Percentiles rank a stretch among this genome's conserved stretches.
Evolutionary conservation across 306 rosid species (phyloP).

Genomic region (Phaseolus lunatus): DNA sequence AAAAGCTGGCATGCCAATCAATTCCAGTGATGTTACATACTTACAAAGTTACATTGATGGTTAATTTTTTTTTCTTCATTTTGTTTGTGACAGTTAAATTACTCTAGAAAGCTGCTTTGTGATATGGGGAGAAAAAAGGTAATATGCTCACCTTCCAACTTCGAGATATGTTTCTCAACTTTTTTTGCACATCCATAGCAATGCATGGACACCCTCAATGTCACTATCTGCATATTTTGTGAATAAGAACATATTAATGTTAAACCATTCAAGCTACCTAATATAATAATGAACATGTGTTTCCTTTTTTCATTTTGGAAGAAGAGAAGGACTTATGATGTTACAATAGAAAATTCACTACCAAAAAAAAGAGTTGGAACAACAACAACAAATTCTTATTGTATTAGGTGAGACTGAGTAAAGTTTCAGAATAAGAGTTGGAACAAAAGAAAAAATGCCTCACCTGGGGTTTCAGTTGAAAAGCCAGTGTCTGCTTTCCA

Average conservation of each 20-base stretch:
- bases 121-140: not conserved
- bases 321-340: not conserved
- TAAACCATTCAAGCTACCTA: not conserved
- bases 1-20: not conserved
- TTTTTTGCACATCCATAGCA: slow-evolving; percentile 93
- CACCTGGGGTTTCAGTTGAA: slow-evolving; percentile 90
- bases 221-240: slow-evolving; percentile 69
- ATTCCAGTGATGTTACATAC: not conserved
- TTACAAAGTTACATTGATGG: not conserved
- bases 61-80: not conserved
- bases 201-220: slow-evolving; percentile 89
- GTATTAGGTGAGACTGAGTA: not conserved
- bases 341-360: slow-evolving; percentile 5
- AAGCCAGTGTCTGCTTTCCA: slow-evolving; percentile 87
- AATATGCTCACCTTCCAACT: slow-evolving; percentile 71
- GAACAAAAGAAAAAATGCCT: not conserved
- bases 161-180: slow-evolving; percentile 86
- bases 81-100: slow-evolving; percentile 22
- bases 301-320: not conserved
- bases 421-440: not conserved
- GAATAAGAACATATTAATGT: slow-evolving; percentile 10
- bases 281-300: not conserved
- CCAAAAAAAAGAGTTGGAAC: not conserved
- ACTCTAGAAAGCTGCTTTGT: slow-evolving; percentile 24
- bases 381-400: not conserved